Percentiles rank a stretch among this genome's conserved stretches.
These are phyloP conservation scores for Coemansia sp. DNA, from an alignment of 192 early-diverging fungal species.

Conservation along the genomic window DNA sequence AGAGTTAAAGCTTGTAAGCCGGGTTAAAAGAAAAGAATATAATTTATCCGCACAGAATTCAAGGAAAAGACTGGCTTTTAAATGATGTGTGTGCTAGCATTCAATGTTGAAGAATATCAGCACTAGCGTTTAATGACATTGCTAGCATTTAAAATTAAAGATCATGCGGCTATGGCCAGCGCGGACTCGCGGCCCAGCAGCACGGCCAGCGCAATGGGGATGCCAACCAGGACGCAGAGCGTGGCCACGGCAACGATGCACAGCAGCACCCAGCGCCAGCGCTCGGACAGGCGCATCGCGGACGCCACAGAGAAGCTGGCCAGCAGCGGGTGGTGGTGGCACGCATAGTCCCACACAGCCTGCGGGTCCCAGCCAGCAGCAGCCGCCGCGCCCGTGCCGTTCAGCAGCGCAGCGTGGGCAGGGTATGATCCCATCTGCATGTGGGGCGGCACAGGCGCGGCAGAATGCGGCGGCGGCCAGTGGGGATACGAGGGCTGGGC, in stretches of 20 bases:
- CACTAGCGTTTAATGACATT: too few relatives aligned
- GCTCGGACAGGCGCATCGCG: slow-evolving; percentile 15
- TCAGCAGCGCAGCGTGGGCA: background rate
- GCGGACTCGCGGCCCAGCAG: slow-evolving; percentile 17
- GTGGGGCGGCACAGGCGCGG: background rate
- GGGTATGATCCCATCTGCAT: background rate
- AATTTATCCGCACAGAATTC: too few relatives aligned
- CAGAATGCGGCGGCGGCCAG: background rate
- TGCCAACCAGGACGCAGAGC: slow-evolving; percentile 30
- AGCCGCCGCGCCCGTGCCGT: background rate
- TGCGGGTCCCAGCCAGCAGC: slow-evolving; percentile 29
- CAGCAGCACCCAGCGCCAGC: slow-evolving; percentile 40
- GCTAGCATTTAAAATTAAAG: too few relatives aligned
- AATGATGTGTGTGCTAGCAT: too few relatives aligned
- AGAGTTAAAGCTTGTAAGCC: too few relatives aligned
- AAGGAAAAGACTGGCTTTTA: too few relatives aligned
- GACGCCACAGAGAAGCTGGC: slow-evolving; percentile 40
- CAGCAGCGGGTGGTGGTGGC: slow-evolving; percentile 39
- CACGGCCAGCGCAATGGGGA: slow-evolving; percentile 27
- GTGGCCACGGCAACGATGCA: slow-evolving; percentile 13
- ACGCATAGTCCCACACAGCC: slow-evolving; percentile 44
- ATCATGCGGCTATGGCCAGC: too few relatives aligned
- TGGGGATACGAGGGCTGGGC: too few relatives aligned
- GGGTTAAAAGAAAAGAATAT: too few relatives aligned
- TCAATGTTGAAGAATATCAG: too few relatives aligned